Base-by-base conservation (phyloP, 176 grass and related monocot genomes). In the Oryza glaberrima region DNA sequence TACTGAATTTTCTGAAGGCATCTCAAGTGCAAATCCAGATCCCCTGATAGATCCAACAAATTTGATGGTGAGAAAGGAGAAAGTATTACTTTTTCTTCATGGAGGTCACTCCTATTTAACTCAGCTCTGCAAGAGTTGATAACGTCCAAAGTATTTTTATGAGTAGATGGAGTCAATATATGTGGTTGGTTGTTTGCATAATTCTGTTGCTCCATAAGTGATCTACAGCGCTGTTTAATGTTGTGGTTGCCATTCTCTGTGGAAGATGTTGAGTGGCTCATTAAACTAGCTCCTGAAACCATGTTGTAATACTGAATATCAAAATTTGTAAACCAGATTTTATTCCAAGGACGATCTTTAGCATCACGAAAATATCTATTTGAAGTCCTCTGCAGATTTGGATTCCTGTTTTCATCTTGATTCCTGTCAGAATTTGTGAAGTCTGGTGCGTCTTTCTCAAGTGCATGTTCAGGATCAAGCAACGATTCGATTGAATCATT, bases 1-100 rank as follows among this genome's bases (percentile, higher is more conserved):
- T 88, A 91, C 65, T 94, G 81, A 77, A 92, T 74, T 60, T 74
- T 83, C 19, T 79, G 69, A 76, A 98, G 87, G 72, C 73, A 79
- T 77, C 68, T 43, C 26, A 90, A 75, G 46, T 91, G 66, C 67
- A 68, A 76, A 22, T 84, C 75, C 36, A 95, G 65, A 81, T 95
- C 87, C 41, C 88, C 88, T 7, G 90, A 71, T 20, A 95, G 79
- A 81, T 91, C 82, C 45, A 88, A 12, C 23, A 93, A 65, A 58
- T 77, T 80, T 64, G 69, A 66, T 22, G 60, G 45, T 30, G 77
- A 56, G 63, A 76, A 85, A 20, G 68, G 41, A 82, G 63, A 64
- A 46, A 82, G 86, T 61, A 45, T 4, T 12, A 35, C 13, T 13
- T 67, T 90, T 64, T 72, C 85, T 58, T 79, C 56, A 73, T 38